Evolutionary conservation across 73 alveolate species (phyloP).

Genomic region (Diophrys sp.): DNA sequence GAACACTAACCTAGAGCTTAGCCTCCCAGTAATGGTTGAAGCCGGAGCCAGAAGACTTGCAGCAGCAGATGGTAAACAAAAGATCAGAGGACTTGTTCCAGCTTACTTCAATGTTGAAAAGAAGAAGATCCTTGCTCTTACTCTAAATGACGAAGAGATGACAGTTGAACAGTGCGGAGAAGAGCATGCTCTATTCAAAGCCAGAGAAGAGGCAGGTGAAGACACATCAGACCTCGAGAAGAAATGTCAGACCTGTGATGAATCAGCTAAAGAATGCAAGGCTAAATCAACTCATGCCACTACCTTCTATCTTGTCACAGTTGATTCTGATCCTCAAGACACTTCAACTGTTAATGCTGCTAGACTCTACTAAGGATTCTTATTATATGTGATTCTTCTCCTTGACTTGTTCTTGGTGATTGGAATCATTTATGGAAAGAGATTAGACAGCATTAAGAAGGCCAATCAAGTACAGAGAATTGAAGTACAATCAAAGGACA

Average conservation of each 20-base stretch:
- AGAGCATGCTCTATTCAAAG: background rate
- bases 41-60: background rate
- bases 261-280: background rate
- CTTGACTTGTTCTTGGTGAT: background rate
- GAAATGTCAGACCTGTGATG: background rate
- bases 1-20: background rate
- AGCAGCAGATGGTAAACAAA: background rate
- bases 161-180: background rate
- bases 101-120: background rate
- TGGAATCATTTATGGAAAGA: background rate
- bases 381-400: too few species aligned
- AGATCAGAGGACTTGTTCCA: background rate
- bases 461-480: background rate
- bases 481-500: background rate
- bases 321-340: background rate
- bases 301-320: background rate
- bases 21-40: background rate
- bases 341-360: background rate
- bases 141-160: background rate
- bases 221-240: background rate
- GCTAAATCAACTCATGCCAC: background rate
- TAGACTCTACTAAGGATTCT: background rate
- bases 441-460: background rate
- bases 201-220: background rate
- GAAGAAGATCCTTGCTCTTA: background rate